Evolutionary conservation across 2,329 filamentous ascomycete species (phyloP).

Genomic region (Thielaviopsis musarum): DNA sequence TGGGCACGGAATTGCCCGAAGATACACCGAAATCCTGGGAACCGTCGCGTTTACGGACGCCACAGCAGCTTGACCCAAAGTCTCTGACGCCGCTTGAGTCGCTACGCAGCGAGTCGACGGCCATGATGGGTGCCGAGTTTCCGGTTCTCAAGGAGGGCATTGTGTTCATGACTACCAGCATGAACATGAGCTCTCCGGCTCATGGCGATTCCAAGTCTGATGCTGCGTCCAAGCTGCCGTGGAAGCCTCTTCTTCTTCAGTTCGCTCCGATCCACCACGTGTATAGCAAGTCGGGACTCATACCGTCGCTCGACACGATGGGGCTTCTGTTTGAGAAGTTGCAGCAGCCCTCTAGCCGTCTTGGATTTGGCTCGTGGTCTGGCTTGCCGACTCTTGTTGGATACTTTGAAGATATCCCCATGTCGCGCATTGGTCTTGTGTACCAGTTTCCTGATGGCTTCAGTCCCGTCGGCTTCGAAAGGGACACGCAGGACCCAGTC

Average conservation of each 20-base stretch:
- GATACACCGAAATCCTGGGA: conserved; percentile 37
- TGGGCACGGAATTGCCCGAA: conserved; percentile 19
- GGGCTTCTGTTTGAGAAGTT: conserved; percentile 44
- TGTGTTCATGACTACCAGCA: conserved; percentile 28
- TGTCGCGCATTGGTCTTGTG: conserved; percentile 55
- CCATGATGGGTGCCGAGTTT: neutral
- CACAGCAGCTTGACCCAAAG: conserved; percentile 39
- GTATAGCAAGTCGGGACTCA: conserved; percentile 43
- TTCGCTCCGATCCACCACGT: conserved; percentile 50
- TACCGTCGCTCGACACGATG: conserved; percentile 47
- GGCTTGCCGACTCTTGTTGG: conserved; percentile 44
- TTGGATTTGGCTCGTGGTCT: conserved; percentile 26
- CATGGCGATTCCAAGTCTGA: neutral
- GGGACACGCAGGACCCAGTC: conserved; percentile 26
- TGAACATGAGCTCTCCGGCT: conserved; percentile 19
- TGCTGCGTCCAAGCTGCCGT: neutral
- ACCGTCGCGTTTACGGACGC: conserved; percentile 43
- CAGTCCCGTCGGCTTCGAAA: conserved; percentile 8
- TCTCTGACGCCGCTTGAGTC: conserved; percentile 30
- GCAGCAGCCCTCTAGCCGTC: conserved; percentile 29
- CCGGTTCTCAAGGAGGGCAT: conserved; percentile 6
- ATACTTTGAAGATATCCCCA: conserved; percentile 59
- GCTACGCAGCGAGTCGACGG: neutral
- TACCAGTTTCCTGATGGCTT: conserved; percentile 56
- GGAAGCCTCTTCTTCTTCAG: conserved; percentile 45